phyloP scores from a whole-genome alignment of 176 grass and related monocot genomes.

The Ananas comosus region DNA sequence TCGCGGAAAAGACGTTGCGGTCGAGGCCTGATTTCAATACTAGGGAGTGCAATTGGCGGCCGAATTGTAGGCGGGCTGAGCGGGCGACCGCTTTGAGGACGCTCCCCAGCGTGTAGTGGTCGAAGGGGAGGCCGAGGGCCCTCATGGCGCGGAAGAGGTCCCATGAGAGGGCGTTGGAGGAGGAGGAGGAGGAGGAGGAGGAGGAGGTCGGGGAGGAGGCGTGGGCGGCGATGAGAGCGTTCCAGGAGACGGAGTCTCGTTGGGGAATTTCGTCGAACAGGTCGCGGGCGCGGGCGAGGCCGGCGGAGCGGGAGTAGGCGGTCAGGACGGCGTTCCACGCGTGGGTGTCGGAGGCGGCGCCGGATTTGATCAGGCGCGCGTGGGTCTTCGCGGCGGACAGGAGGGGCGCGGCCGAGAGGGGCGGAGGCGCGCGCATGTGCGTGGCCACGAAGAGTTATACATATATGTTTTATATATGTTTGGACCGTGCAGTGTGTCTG shows the following conservation, averaged over 20 bases:
- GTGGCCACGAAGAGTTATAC: background rate
- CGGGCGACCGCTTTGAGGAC: constrained; percentile 31
- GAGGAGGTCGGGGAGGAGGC: constrained; percentile 16
- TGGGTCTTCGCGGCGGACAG: constrained; percentile 35
- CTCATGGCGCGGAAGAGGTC: constrained; percentile 25
- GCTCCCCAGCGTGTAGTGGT: constrained; percentile 38
- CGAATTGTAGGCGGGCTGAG: constrained; percentile 1
- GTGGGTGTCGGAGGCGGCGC: constrained; percentile 17
- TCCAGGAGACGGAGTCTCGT: constrained; percentile 47
- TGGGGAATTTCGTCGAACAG: constrained; percentile 48
- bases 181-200: too few species aligned
- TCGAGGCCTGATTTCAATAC: constrained; percentile 27
- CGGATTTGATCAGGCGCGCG: constrained; percentile 34
- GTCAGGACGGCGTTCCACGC: constrained; percentile 52
- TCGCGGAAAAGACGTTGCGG: constrained; percentile 20
- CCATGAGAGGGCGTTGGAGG: constrained; percentile 23
- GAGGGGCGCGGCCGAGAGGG: background rate
- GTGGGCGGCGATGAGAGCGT: constrained; percentile 44
- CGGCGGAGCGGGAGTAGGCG: constrained; percentile 25
- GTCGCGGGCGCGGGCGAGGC: constrained; percentile 18
- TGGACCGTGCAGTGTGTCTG: too few species aligned
- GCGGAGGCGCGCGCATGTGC: constrained; percentile 25
- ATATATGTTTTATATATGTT: too few species aligned
- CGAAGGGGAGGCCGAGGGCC: constrained; percentile 17
- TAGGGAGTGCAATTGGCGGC: constrained; percentile 36